A percentile compares a stretch with the other conserved stretches of the same genome.
phyloP scores from a whole-genome alignment of 495 filamentous ascomycete genomes.

The Tuber indicum region DNA sequence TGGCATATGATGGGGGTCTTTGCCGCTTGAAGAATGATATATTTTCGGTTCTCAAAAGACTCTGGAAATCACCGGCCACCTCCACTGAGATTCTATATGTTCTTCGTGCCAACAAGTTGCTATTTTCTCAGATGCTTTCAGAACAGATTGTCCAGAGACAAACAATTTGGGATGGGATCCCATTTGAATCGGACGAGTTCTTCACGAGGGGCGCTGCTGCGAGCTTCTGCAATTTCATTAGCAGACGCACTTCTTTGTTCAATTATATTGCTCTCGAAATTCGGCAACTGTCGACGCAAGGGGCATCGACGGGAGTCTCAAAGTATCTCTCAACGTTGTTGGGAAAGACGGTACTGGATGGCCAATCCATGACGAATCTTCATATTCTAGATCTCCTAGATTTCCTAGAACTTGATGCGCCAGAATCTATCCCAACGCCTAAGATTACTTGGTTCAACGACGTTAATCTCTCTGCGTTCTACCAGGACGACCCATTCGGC shows the following conservation, averaged over 20 bases:
- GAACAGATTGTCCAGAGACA: constrained; percentile 59
- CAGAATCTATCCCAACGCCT: constrained; percentile 48
- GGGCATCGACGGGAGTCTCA: constrained; percentile 66
- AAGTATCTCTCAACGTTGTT: constrained; percentile 72
- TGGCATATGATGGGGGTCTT: constrained; percentile 32
- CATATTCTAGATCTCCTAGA: constrained; percentile 90
- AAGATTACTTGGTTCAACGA: constrained; percentile 54
- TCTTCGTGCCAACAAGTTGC: constrained; percentile 65
- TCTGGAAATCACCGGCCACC: constrained; percentile 84
- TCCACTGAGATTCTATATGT: constrained; percentile 64
- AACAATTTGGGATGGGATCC: constrained; percentile 54
- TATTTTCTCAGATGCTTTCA: constrained; percentile 60
- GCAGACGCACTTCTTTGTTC: constrained; percentile 63
- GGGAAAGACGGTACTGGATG: constrained; percentile 60
- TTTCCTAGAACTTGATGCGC: constrained; percentile 67
- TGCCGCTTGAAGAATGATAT: constrained; percentile 62
- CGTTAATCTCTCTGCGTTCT: constrained; percentile 43
- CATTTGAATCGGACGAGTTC: constrained; percentile 51
- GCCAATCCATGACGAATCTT: constrained; percentile 56
- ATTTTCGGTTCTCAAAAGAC: constrained; percentile 65
- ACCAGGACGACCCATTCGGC: constrained; percentile 37
- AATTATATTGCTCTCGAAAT: constrained; percentile 81
- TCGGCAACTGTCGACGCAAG: constrained; percentile 61
- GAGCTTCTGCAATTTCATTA: constrained; percentile 66
- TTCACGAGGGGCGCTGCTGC: constrained; percentile 56